Evolutionary conservation across 2,329 filamentous ascomycete species (phyloP), one percentile per base, ranked within the genome.

Genomic region (Colletotrichum falcatum): DNA sequence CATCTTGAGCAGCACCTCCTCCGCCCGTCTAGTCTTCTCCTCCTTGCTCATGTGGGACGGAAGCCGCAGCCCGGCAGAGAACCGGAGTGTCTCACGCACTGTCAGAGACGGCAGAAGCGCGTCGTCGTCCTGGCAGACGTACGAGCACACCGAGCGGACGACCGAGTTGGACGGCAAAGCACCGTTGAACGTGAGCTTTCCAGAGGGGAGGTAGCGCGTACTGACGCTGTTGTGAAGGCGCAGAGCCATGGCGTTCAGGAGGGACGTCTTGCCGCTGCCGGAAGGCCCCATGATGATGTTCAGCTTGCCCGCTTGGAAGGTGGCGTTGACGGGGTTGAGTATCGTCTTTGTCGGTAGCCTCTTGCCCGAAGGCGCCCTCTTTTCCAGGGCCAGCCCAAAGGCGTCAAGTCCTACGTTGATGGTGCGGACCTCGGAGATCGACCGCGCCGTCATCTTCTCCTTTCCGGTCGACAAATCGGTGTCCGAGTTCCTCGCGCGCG

Each of bases 241-340:
- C 3, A 89, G 82, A 1, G 92, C 91, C 87, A 95, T 92, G 1
- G 90, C 86, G 76, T 93, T 94, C 14, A 94, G 83, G 0, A 94
- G 82, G 0, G 91, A 92, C 0, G 92, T 94, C 78, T 95, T 95
- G 1, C 92, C 92, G 55, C 89, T 91, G 0, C 92, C 92, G 0
- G 91, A 94, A 0, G 92, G 92, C 0, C 92, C 92, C 92, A 94
- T 94, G 73, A 95, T 92, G 30, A 94, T 86, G 72, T 94, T 94
- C 18, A 95, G 77, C 18, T 87, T 83, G 0, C 92, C 91, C 0
- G 92, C 87, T 56, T 88, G 85, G 73, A 95, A 94, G 0, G 87
- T 88, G 0, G 91, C 83, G 1, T 86, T 90, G 16, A 94, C 85
- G 0, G 91, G 90, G 65, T 90, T 86, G 18, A 95, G 81, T 14